These are phyloP conservation scores for Lactarius psammicola DNA, from an alignment of 768 basidiomycete genomes.

Conservation along the genomic window DNA sequence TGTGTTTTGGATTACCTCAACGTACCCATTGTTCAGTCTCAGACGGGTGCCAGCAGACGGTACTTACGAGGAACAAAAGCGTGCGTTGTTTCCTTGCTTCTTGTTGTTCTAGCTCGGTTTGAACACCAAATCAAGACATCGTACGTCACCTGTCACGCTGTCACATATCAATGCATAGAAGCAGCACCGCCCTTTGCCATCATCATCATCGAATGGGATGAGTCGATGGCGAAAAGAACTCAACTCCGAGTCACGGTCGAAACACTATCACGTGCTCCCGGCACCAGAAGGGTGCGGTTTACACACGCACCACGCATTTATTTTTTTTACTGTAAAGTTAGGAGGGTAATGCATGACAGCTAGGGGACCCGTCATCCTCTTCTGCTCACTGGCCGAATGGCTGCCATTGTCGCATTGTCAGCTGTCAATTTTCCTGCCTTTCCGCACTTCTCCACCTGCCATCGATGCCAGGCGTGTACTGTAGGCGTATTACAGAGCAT, in stretches of 20 bases:
- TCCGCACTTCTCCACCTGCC: no score
- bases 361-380: no score
- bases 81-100: not conserved
- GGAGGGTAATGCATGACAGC: no score
- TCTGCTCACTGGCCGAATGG: no score
- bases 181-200: not conserved
- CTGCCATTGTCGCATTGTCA: no score
- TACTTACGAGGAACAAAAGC: slow-evolving; percentile 12
- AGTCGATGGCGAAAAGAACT: not conserved
- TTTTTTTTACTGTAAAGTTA: no score
- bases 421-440: no score
- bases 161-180: no score
- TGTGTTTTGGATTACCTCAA: not conserved
- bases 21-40: not conserved
- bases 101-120: not conserved
- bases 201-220: not conserved
- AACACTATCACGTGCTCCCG: no score
- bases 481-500: not conserved
- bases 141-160: not conserved
- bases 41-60: not conserved
- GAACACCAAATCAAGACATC: not conserved
- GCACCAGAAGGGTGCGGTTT: not conserved
- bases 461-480: no score
- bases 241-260: not conserved
- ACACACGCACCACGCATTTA: no score